These are phyloP conservation scores for Cichorium intybus DNA, from an alignment of 140 eudicot species.

Conservation along the genomic window DNA sequence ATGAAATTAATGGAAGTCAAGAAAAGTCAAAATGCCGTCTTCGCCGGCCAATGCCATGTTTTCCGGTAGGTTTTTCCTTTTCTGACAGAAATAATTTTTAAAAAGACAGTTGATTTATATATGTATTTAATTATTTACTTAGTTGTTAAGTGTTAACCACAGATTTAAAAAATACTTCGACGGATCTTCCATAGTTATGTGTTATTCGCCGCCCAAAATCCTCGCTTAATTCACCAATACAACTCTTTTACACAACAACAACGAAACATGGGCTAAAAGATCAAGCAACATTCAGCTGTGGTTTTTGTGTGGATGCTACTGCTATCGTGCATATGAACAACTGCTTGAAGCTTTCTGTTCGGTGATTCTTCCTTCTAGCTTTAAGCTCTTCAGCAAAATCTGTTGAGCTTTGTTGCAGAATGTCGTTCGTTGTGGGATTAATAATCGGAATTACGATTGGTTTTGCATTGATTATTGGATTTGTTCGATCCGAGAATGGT, in stretches of 20 bases:
- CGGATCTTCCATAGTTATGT: conserved; percentile 16
- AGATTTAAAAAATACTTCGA: conserved; percentile 8
- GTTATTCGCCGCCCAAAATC: conserved; percentile 32
- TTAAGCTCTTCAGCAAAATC: conserved; percentile 8
- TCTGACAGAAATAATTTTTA: neutral
- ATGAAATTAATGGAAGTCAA: neutral
- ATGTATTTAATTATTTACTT: neutral
- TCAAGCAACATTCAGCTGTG: conserved; percentile 12
- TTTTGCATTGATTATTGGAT: conserved; percentile 52
- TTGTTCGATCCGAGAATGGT: conserved; percentile 78
- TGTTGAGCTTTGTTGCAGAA: conserved; percentile 7
- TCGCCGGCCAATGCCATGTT: conserved; percentile 26
- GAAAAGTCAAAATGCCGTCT: conserved; percentile 2
- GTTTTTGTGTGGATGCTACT: neutral
- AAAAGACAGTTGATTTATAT: neutral
- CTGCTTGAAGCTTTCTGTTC: neutral
- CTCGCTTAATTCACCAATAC: conserved; percentile 22
- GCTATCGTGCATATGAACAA: conserved; percentile 8
- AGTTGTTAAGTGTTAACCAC: conserved; percentile 15
- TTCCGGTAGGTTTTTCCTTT: conserved; percentile 11
- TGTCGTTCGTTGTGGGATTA: conserved; percentile 72
- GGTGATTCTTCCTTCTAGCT: neutral
- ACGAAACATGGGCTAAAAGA: neutral
- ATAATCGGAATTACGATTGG: conserved; percentile 68
- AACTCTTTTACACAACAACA: conserved; percentile 11